A percentile compares a stretch with the other conserved stretches of the same genome.
Evolutionary conservation across 371 early-diverging fungal genomes (phyloP).

Genomic region (Mucor piriformis): DNA sequence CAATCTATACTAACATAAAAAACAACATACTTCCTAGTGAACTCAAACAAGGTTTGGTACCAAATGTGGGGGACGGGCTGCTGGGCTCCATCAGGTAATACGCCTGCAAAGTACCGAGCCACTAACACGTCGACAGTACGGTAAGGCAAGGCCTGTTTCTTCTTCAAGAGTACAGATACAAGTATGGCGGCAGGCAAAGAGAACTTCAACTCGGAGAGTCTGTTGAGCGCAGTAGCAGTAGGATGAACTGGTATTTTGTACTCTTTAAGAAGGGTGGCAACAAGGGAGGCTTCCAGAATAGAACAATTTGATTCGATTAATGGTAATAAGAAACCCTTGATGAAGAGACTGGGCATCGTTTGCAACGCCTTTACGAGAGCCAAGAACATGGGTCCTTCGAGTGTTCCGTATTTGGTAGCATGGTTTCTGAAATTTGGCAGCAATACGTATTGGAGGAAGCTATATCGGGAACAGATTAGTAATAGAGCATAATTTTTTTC

Average conservation of each 20-base stretch:
- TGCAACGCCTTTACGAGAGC: slow-evolving; percentile 89
- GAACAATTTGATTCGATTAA: slow-evolving; percentile 90
- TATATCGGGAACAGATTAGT: too few relatives aligned
- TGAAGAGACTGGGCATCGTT: slow-evolving; percentile 94
- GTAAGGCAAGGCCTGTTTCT: slow-evolving; percentile 95
- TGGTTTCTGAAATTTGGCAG: not conserved
- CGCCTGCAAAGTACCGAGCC: slow-evolving; percentile 73
- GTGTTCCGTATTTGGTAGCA: slow-evolving; percentile 11
- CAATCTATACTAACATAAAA: not conserved
- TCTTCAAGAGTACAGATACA: slow-evolving; percentile 93
- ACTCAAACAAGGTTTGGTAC: slow-evolving; percentile 92
- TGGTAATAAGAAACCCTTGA: slow-evolving; percentile 95
- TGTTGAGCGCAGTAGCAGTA: slow-evolving; percentile 89
- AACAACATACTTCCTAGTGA: slow-evolving; percentile 70
- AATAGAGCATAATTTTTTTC: too few relatives aligned
- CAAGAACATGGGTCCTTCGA: slow-evolving; percentile 92
- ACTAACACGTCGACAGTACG: slow-evolving; percentile 95
- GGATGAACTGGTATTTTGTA: slow-evolving; percentile 65
- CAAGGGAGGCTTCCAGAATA: slow-evolving; percentile 82
- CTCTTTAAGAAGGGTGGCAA: slow-evolving; percentile 86
- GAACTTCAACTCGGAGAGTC: slow-evolving; percentile 88
- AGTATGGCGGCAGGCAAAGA: slow-evolving; percentile 89
- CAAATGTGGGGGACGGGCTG: slow-evolving; percentile 97
- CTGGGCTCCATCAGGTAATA: too few relatives aligned
- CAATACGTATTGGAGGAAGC: not conserved